Evolutionary conservation across 192 early-diverging fungal genomes (phyloP), one percentile per base, ranked within the genome.

Genomic region (Linnemannia exigua): DNA sequence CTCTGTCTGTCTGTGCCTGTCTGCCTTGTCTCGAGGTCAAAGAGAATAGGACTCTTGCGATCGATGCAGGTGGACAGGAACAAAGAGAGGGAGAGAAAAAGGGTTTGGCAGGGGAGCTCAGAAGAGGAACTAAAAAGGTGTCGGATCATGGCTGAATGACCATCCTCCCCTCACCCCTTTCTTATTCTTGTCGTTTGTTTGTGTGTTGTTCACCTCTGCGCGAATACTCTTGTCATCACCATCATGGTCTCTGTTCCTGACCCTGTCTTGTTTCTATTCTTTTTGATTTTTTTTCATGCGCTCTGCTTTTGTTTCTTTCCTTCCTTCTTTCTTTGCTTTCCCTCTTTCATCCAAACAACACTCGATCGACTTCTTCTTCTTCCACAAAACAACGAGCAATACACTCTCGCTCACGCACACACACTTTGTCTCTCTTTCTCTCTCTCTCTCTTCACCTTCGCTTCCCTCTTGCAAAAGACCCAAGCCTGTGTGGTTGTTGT

Each of bases 91-190:
- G 1, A 63, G 28, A 63, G 28, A 63, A 22, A 70, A 28, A 70
- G 37, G 68, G 68, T 35, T 70, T 35, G 68, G 17, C 68, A 41
- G 20, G 37, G 14, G 8, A 4, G 25, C 25, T 7, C 7, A 54
- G 52, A n/a, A 63, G 28, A 31, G 58, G 58, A 63, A 14, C 58
- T 63, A 63, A 63, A 25, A 31, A 25, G n/a, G n/a, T n/a, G 58
- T 1, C 3, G 58, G 58, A 63, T 63, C 58, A 63, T 63, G 70
- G 77, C 15, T 72, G 77, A 73, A 67, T 79, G 77, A 79, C 77
- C 77, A 72, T 79, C 70, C 35, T 47, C 9, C n/a, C 50, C 12
- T 28, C 66, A 67, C 51, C 38, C 20, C 28, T 25, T n/a, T 36
- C 46, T 28, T 19, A 47, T 41, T 22, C 22, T 50, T 70, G 0